Base-by-base conservation (phyloP, 495 filamentous ascomycete genomes). In the Lophiostoma macrostomum region DNA sequence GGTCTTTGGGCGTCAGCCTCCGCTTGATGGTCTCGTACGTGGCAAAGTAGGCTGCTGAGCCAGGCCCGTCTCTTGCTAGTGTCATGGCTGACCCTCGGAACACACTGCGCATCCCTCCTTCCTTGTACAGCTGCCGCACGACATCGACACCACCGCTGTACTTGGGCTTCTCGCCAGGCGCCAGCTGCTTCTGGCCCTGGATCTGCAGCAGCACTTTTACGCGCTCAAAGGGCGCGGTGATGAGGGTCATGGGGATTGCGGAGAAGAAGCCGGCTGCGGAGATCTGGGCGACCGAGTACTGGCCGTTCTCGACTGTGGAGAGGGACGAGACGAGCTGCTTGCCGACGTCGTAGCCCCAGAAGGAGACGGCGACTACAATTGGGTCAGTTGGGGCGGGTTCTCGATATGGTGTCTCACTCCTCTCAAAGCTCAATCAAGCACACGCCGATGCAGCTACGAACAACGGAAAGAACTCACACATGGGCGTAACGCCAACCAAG, bases 151-250 rank as follows among this genome's bases (percentile, higher is more conserved):
- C 90, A 60, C 91, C 91, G 12, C 79, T 76, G 75, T 96, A 98
- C 68, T 88, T 90, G 36, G 90, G 90, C 71, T 95, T 95, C 71
- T 96, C 83, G 57, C 91, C 93, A 0, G 90, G 84, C 0, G 84
- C 80, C 8, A 91, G 81, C 25, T 79, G 70, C 70, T 91, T 91
- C 69, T 96, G 91, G 57, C 91, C 91, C 68, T 97, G 93, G 53
- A 97, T 95, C 71, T 98, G 93, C 2, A 98, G 83, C 40, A 97
- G 88, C 14, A 98, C 91, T 74, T 98, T 98, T 59, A 98, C 90
- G 56, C 93, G 91, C 80, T 98, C 93, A 64, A 98, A 96, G 50
- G 94, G 93, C 0, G 94, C 93, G 3, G 93, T 97, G 73, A 98
- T 96, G 68, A 90, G 69, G 0, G 94, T 98, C 90, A 95, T 95